Conservation (phyloP, 2,329 filamentous ascomycete genomes). For the Zymoseptoria crescenta region DNA sequence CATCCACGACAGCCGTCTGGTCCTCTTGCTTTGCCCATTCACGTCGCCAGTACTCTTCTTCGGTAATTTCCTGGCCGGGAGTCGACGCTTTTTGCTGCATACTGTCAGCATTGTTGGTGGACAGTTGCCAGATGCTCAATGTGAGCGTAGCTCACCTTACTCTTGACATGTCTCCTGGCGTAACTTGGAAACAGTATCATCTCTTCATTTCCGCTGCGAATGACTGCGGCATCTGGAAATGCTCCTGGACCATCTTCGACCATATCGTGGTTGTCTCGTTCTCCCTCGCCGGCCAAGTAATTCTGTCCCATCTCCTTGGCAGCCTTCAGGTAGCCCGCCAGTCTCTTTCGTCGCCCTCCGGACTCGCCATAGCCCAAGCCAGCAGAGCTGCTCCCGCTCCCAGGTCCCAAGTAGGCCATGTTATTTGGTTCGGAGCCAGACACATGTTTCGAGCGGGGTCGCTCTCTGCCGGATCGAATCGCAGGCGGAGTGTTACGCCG, state of each 20-base stretch:
- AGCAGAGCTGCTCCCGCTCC: conserved; percentile 3
- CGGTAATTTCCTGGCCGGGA: conserved; percentile 17
- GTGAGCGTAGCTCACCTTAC: conserved; percentile 28
- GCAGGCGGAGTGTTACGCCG: conserved; percentile 3
- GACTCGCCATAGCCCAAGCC: conserved; percentile 43
- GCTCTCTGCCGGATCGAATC: conserved; percentile 22
- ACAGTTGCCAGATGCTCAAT: background rate
- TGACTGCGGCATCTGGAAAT: conserved; percentile 79
- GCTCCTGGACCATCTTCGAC: conserved; percentile 42
- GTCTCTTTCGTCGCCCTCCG: conserved; percentile 67
- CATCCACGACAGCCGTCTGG: conserved; percentile 78
- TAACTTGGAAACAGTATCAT: conserved; percentile 96
- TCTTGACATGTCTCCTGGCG: conserved; percentile 61
- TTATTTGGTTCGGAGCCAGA: conserved; percentile 17
- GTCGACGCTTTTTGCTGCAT: conserved; percentile 7
- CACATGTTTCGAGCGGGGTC: conserved; percentile 26
- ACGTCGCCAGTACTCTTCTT: conserved; percentile 60
- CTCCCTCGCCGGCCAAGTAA: conserved; percentile 29
- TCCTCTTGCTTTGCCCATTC: conserved; percentile 77
- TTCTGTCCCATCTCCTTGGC: conserved; percentile 64
- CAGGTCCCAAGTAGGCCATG: conserved; percentile 26
- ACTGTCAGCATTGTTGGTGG: background rate
- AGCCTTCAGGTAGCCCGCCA: conserved; percentile 64
- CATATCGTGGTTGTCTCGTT: conserved; percentile 13
- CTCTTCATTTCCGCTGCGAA: conserved; percentile 73